Conservation (phyloP, 1,139 yeast genomes). For the Saccharomyces hybrid region DNA sequence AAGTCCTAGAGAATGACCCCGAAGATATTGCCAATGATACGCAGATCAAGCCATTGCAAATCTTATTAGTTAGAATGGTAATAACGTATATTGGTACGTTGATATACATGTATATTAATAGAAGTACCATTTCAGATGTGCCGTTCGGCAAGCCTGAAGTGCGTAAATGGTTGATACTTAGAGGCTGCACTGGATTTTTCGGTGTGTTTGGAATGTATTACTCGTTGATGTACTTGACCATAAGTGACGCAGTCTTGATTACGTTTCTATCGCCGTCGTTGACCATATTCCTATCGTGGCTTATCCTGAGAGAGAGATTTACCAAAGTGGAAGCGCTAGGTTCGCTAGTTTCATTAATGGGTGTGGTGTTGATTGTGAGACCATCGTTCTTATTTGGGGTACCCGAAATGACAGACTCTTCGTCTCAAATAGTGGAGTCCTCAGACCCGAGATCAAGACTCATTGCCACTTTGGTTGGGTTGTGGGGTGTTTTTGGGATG, state of each 20-base stretch:
- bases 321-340: slow-evolving; percentile 60
- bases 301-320: slow-evolving; percentile 57
- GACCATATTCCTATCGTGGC: slow-evolving; percentile 68
- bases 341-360: slow-evolving; percentile 58
- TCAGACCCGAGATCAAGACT: slow-evolving; percentile 28
- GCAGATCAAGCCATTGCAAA: slow-evolving; percentile 65
- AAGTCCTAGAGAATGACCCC: slow-evolving; percentile 56
- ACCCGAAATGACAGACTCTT: slow-evolving; percentile 1
- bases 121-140: slow-evolving; percentile 43
- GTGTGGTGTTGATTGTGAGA: slow-evolving; percentile 74
- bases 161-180: slow-evolving; percentile 44
- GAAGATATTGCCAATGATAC: slow-evolving; percentile 13
- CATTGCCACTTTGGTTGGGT: slow-evolving; percentile 55
- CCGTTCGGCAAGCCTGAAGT: slow-evolving; percentile 64
- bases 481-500: slow-evolving; percentile 66
- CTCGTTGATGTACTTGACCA: slow-evolving; percentile 62
- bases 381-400: slow-evolving; percentile 67
- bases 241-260: slow-evolving; percentile 71
- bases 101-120: slow-evolving; percentile 44
- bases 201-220: slow-evolving; percentile 74
- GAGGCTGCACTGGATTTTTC: slow-evolving; percentile 70
- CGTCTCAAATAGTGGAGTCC: slow-evolving; percentile 19
- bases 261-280: slow-evolving; percentile 72
- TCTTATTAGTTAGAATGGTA: slow-evolving; percentile 66
- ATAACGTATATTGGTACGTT: slow-evolving; percentile 58